Conservation (phyloP, 495 filamentous ascomycete genomes). For the Aspergillus diversus region DNA sequence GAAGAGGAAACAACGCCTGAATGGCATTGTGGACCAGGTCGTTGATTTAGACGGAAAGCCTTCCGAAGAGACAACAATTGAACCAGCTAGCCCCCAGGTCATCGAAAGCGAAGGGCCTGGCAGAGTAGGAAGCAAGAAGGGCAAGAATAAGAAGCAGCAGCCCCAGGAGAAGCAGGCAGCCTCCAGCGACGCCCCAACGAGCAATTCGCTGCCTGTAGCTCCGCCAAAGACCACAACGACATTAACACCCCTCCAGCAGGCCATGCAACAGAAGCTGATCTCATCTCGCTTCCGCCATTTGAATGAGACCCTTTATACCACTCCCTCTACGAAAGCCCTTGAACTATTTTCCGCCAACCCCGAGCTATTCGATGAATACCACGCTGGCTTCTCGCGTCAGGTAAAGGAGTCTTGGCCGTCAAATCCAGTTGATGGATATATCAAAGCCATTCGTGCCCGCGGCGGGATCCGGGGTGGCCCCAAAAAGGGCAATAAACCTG, state of each 20-base stretch:
- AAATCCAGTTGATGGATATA: slow-evolving; percentile 88
- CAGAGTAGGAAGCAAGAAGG: slow-evolving; percentile 29
- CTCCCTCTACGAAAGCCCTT: slow-evolving; percentile 77
- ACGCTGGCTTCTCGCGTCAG: slow-evolving; percentile 91
- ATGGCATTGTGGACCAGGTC: slow-evolving; percentile 19
- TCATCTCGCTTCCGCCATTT: slow-evolving; percentile 96
- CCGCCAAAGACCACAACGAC: slow-evolving; percentile 48
- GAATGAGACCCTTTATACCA: slow-evolving; percentile 94
- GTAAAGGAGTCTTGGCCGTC: slow-evolving; percentile 89
- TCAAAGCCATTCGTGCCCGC: slow-evolving; percentile 65
- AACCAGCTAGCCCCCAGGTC: slow-evolving; percentile 21
- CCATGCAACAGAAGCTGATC: slow-evolving; percentile 90
- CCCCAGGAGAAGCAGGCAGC: slow-evolving; percentile 31
- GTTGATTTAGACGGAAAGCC: slow-evolving; percentile 27
- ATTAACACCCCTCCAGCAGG: slow-evolving; percentile 87
- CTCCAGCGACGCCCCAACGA: slow-evolving; percentile 26
- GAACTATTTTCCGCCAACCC: slow-evolving; percentile 78
- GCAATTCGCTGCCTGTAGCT: slow-evolving; percentile 33
- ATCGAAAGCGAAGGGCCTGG: slow-evolving; percentile 31
- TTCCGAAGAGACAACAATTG: slow-evolving; percentile 30
- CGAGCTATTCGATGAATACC: slow-evolving; percentile 92
- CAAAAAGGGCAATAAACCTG: slow-evolving; percentile 40
- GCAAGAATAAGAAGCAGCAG: slow-evolving; percentile 43
- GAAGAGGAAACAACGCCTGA: slow-evolving; percentile 38
- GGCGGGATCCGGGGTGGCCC: slow-evolving; percentile 41